phyloP scores from a whole-genome alignment of 805 yeast genomes.

The Yarrowia yakushimensis region DNA sequence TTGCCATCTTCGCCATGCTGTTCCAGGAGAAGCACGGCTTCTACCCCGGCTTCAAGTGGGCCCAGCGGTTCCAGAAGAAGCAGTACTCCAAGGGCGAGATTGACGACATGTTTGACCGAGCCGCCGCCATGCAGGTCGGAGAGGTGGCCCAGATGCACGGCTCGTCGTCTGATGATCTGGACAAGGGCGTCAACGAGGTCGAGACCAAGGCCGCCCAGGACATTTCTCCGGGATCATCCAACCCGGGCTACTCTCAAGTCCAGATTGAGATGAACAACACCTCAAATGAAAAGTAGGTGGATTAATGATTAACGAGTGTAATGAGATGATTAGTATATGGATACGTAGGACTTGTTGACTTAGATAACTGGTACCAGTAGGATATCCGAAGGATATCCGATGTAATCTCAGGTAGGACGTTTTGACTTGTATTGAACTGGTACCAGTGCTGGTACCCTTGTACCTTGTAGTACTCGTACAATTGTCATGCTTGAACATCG shows the following conservation, averaged over 20 bases:
- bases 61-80: slow-evolving; percentile 32
- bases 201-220: background rate
- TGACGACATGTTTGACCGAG: slow-evolving; percentile 35
- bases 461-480: too few species aligned
- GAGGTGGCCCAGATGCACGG: slow-evolving; percentile 29
- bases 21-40: slow-evolving; percentile 83
- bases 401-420: too few species aligned
- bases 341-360: too few species aligned
- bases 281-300: background rate
- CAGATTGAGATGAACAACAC: background rate
- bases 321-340: too few species aligned
- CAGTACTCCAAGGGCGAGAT: slow-evolving; percentile 39
- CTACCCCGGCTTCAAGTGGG: slow-evolving; percentile 59
- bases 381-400: too few species aligned
- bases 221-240: background rate
- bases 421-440: too few species aligned
- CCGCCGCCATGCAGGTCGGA: slow-evolving; percentile 22
- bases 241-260: background rate
- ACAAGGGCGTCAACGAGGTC: background rate
- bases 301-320: too few species aligned
- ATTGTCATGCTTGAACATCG: too few species aligned
- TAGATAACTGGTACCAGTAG: too few species aligned
- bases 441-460: too few species aligned
- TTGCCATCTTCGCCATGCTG: slow-evolving; percentile 56
- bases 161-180: background rate